phyloP scores from a whole-genome alignment of 257 asterid genomes.

The Scutellaria minor region DNA sequence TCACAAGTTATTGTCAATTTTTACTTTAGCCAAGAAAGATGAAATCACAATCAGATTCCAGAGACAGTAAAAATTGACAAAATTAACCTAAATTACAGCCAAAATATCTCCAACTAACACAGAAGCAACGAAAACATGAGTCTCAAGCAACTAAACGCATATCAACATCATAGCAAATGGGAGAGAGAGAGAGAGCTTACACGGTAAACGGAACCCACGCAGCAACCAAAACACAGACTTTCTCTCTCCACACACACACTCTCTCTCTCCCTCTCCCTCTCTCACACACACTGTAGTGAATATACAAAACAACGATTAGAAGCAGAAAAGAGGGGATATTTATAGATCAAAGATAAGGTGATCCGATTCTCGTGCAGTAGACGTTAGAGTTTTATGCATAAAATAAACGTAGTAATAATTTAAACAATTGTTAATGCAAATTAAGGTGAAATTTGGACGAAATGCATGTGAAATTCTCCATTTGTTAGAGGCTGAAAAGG shows the following conservation, averaged over 20 bases:
- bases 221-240: conserved; percentile 20
- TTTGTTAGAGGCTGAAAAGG: conserved; percentile 14
- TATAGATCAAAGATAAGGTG: conserved; percentile 51
- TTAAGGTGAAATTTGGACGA: conserved; percentile 41
- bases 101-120: conserved; percentile 2
- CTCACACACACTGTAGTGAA: conserved; percentile 16
- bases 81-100: neutral
- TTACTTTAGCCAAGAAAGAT: neutral
- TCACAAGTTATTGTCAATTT: neutral
- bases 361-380: conserved; percentile 58
- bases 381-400: conserved; percentile 31
- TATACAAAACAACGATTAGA: neutral
- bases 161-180: conserved; percentile 7
- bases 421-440: conserved; percentile 24
- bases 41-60: conserved; percentile 23
- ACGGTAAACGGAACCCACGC: conserved; percentile 32
- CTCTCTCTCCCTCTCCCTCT: conserved; percentile 32
- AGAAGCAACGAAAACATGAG: neutral
- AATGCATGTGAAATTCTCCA: conserved; percentile 40
- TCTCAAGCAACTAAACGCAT: conserved; percentile 2
- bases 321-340: conserved; percentile 38
- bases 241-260: conserved; percentile 17
- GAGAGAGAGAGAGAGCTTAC: conserved; percentile 36
- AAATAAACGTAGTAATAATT: neutral
- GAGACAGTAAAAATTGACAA: neutral